Percentiles rank a stretch among this genome's conserved stretches.
phyloP scores from a whole-genome alignment of 139 green algal species.

The Auxenochlorella protothecoides region DNA sequence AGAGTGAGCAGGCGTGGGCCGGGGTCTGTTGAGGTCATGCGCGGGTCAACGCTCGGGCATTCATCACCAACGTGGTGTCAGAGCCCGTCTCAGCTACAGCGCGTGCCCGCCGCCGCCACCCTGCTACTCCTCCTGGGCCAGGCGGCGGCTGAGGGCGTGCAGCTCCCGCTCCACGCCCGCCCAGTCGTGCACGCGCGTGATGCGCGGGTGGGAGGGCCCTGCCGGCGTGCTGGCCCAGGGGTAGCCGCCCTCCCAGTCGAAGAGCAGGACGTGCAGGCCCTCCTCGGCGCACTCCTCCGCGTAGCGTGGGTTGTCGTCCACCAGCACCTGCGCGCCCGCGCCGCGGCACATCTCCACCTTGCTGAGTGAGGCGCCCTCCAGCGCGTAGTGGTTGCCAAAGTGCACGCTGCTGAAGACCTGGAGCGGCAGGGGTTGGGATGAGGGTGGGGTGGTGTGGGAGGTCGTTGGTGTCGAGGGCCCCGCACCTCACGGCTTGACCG shows the following conservation, averaged over 20 bases:
- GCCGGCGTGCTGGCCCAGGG: constrained; percentile 75
- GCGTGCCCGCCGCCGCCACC: too few species aligned
- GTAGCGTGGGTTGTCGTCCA: constrained; percentile 92
- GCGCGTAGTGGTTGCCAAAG: constrained; percentile 95
- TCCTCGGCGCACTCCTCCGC: constrained; percentile 69
- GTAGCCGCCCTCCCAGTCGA: constrained; percentile 76
- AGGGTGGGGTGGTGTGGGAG: neutral
- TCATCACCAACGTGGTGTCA: too few species aligned
- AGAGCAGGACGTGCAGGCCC: constrained; percentile 86
- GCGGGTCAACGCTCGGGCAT: too few species aligned
- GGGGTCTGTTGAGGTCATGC: too few species aligned
- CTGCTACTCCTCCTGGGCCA: too few species aligned
- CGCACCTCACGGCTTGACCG: too few species aligned
- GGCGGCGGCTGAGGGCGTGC: constrained; percentile 1
- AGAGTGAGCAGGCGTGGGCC: too few species aligned
- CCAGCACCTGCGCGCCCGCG: constrained; percentile 65
- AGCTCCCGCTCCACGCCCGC: constrained; percentile 24
- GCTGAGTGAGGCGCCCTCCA: constrained; percentile 52
- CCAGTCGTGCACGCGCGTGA: constrained; percentile 28
- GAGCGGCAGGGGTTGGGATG: neutral
- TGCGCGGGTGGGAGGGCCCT: constrained; percentile 15
- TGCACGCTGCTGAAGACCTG: constrained; percentile 57
- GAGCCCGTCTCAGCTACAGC: too few species aligned
- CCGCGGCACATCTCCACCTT: constrained; percentile 91
- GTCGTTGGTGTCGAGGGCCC: neutral